Base-by-base conservation (phyloP, 768 basidiomycete species). In the Psilocybe sp. region DNA sequence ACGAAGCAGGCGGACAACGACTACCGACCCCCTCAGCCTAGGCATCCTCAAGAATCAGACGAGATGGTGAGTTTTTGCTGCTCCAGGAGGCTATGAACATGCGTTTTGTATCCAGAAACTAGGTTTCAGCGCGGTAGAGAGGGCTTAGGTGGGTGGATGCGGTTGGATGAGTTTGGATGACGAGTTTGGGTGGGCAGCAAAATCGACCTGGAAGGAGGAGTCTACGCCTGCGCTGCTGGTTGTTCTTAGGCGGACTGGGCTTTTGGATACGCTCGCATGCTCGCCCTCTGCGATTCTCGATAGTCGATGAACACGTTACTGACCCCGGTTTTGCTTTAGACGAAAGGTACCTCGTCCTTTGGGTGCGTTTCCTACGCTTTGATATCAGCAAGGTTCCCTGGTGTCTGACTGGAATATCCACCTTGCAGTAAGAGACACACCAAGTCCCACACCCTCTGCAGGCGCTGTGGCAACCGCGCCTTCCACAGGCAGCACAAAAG, bases 401-500 rank as follows among this genome's bases (percentile, higher is more conserved):
- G 31, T 16, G 35, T 45, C 41, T 49, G 37, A 50, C 31, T 47
- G 16, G 16, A 44, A 23, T n/a, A 49, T 46, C 31, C 14, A 36
- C 34, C 49, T 12, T 36, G 56, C 69, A 92, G 93, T 90, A 95
- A 95, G 80, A 81, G 92, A 69, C 94, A 95, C 84, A 89, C 91
- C 60, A 97, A 96, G 79, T 85, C 91, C 58, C 93, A 96, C 81
- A 94, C 92, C 50, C 86, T 98, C 63, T 99, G 97, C 84, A 82
- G 94, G 69, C 90, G 97, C 62, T 99, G 97, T 74, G 93, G 94
- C 58, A 82, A 87, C 74, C 85, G 96, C 52, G 83, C 93, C 33
- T 96, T 98, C 81, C 97, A 98, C 84, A 89, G 85, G 74, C 96
- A 99, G 77, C 92, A 99, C 80, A 93, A 98, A 81, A 87, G 92